phyloP scores from a whole-genome alignment of 768 basidiomycete species.

The Pulveroboletus ravenelii region DNA sequence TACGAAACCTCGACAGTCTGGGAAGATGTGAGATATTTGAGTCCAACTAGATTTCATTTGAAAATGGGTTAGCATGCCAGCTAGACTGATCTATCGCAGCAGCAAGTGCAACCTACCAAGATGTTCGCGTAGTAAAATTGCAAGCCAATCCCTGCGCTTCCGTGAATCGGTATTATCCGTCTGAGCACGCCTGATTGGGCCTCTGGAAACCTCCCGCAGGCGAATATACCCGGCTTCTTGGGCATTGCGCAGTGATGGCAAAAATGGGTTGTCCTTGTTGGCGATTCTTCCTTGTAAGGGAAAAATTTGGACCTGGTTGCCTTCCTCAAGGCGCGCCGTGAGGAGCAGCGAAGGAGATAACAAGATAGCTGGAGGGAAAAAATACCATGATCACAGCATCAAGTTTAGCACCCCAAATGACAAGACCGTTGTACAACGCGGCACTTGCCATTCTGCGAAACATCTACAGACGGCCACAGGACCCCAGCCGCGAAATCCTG shows the following conservation, averaged over 20 bases:
- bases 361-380: slow-evolving; percentile 42
- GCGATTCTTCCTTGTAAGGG: slow-evolving; percentile 40
- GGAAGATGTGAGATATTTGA: slow-evolving; percentile 59
- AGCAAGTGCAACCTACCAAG: slow-evolving; percentile 45
- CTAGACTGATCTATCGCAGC: neutral
- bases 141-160: slow-evolving; percentile 62
- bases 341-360: slow-evolving; percentile 54
- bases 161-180: slow-evolving; percentile 17
- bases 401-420: slow-evolving; percentile 11
- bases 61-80: slow-evolving; percentile 4
- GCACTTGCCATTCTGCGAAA: slow-evolving; percentile 54
- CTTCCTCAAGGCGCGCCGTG: slow-evolving; percentile 54
- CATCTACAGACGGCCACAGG: slow-evolving; percentile 70
- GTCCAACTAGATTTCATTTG: slow-evolving; percentile 49
- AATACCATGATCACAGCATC: slow-evolving; percentile 4
- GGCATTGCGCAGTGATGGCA: slow-evolving; percentile 48
- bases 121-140: slow-evolving; percentile 58
- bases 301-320: slow-evolving; percentile 44
- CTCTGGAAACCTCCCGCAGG: slow-evolving; percentile 43
- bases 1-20: slow-evolving; percentile 63
- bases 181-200: slow-evolving; percentile 14
- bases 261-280: slow-evolving; percentile 36
- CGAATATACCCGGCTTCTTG: slow-evolving; percentile 50
- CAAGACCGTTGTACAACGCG: neutral
- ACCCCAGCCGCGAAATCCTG: slow-evolving; percentile 66